These are phyloP conservation scores for Phytopythium delawarense DNA, from an alignment of 352 stramenopile species.

Conservation along the genomic window DNA sequence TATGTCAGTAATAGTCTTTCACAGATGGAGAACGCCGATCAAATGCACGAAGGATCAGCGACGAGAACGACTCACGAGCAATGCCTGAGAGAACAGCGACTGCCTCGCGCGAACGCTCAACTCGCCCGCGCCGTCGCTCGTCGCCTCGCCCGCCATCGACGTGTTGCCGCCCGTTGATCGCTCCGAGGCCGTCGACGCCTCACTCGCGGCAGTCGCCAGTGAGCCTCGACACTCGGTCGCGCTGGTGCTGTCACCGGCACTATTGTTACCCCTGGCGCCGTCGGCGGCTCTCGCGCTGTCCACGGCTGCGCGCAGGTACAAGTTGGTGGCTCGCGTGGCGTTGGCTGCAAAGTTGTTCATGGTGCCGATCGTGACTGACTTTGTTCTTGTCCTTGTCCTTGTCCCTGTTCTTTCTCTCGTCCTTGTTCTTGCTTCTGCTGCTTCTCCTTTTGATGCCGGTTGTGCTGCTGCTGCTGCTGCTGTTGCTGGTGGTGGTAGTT, in stretches of 20 bases:
- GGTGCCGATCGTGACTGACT: background rate
- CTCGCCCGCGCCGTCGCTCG: background rate
- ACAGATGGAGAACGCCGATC: background rate
- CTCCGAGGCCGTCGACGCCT: background rate
- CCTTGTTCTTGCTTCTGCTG: background rate
- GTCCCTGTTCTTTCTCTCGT: background rate
- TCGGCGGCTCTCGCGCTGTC: constrained; percentile 1
- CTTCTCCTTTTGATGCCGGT: background rate
- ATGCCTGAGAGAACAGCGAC: background rate
- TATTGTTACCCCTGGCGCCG: background rate
- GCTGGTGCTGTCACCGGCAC: background rate
- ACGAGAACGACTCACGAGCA: background rate
- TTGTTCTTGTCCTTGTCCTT: background rate
- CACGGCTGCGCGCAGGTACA: constrained; percentile 1
- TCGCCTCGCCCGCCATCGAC: background rate
- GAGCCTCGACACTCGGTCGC: background rate
- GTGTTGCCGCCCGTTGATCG: background rate
- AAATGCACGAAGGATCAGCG: background rate
- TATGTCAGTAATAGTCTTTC: background rate
- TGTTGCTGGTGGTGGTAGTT: background rate
- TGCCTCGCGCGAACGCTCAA: background rate
- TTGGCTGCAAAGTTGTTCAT: constrained; percentile 5
- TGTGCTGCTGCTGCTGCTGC: background rate
- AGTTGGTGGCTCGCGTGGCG: background rate
- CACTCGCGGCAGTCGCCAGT: background rate